Base-by-base conservation (phyloP, 139 green algal genomes). In the Asterochloris sp. region DNA sequence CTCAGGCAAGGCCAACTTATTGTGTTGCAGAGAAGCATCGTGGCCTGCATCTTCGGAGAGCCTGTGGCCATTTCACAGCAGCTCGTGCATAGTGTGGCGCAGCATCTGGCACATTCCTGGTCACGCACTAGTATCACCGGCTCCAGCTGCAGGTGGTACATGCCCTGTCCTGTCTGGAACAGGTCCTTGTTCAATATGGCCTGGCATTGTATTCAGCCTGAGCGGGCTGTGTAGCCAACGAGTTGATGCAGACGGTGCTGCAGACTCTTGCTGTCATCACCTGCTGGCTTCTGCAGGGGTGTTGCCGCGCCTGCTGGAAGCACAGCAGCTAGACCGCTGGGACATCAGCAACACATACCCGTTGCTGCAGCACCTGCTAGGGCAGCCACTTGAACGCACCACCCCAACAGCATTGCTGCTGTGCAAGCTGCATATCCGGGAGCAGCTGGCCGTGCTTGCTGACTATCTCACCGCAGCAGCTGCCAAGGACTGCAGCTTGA, bases 401-500 rank as follows among this genome's bases (percentile, higher is more conserved):
- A 54, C 38, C 38, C 38, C 38, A 2, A 54, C 6, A 54, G 4
- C 73, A 62, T 0, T 47, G 12, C 66, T 71, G 26, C 75, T 93
- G 67, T 23, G 88, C 47, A 19, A 11, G 11, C 73, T 92, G 74
- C 29, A 61, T 1, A 21, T 13, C 12, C 28, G 86, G 16, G 84
- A 90, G 10, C 84, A 85, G 12, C 29, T 87, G 4, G 63, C 68
- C 1, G 75, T 90, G 19, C 73, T 98, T n/a, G 82, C 89, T 0
- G 76, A 82, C 16, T 98, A 97, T 74, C 81, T 95, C 13, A 88
- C 89, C 0, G 87, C 94, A 12, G 86, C 86, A 6, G 96, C 94
- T 6, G 93, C 92, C 66, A 97, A 96, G 86, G 94, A 97, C 89
- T 97, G 93, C 71, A 92, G 91, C 24, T 54, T 97, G 66, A 97